phyloP scores from a whole-genome alignment of 345 rosid genomes.

The Gossypium raimondii region DNA sequence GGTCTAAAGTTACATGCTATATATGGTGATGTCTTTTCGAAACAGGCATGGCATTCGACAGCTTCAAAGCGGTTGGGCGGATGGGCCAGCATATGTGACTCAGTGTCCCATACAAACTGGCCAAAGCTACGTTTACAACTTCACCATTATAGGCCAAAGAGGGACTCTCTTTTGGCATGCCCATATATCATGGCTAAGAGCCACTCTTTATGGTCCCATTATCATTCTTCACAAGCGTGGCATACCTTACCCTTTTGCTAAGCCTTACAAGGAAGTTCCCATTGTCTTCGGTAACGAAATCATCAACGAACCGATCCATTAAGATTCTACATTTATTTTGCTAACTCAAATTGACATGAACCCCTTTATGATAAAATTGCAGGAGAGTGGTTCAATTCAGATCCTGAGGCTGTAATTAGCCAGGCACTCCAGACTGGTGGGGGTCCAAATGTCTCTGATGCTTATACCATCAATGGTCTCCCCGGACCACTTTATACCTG shows the following conservation, averaged over 20 bases:
- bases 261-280: conserved; percentile 72
- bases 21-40: not conserved
- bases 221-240: conserved; percentile 63
- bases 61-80: conserved; percentile 55
- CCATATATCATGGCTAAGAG: conserved; percentile 63
- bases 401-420: conserved; percentile 67
- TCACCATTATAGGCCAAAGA: conserved; percentile 53
- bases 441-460: conserved; percentile 83
- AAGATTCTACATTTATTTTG: not conserved
- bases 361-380: conserved; percentile 8
- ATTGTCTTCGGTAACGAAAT: conserved; percentile 48
- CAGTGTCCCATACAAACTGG: conserved; percentile 64
- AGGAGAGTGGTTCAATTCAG: conserved; percentile 86
- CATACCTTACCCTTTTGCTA: conserved; percentile 60
- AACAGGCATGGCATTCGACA: conserved; percentile 66
- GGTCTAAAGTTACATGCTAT: not conserved
- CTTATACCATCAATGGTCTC: conserved; percentile 72
- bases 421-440: conserved; percentile 71
- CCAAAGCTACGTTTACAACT: conserved; percentile 50
- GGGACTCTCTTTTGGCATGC: conserved; percentile 57
- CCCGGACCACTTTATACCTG: conserved; percentile 86
- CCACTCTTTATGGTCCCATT: conserved; percentile 66
- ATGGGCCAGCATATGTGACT: conserved; percentile 56
- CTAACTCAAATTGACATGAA: not conserved
- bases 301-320: not conserved